Evolutionary conservation across 192 early-diverging fungal genomes (phyloP).

Genomic region (Phlyctochytrium arcticum): DNA sequence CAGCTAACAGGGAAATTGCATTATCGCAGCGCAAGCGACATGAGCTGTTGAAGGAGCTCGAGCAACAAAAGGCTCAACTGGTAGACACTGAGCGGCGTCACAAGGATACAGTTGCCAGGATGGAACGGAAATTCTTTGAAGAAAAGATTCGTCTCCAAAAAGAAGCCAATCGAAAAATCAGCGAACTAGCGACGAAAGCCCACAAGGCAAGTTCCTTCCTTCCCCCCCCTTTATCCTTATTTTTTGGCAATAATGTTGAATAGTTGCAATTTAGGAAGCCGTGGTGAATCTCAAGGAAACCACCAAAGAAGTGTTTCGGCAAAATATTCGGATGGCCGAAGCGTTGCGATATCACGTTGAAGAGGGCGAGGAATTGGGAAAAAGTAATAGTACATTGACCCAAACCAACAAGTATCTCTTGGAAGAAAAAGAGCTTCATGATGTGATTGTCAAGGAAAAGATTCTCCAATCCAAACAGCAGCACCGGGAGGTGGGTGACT

Average conservation of each 20-base stretch:
- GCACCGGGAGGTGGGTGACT: slow-evolving; percentile 37
- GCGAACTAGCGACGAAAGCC: slow-evolving; percentile 58
- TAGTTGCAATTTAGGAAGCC: slow-evolving; percentile 49
- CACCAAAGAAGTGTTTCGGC: slow-evolving; percentile 60
- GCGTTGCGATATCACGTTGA: slow-evolving; percentile 54
- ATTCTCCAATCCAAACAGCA: slow-evolving; percentile 55
- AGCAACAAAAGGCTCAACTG: slow-evolving; percentile 49
- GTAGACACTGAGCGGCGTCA: slow-evolving; percentile 54
- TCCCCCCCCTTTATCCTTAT: too few relatives aligned
- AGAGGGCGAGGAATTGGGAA: slow-evolving; percentile 52
- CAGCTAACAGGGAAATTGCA: too few relatives aligned
- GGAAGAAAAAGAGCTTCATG: slow-evolving; percentile 60
- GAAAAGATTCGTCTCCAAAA: slow-evolving; percentile 64
- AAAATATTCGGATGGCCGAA: slow-evolving; percentile 58
- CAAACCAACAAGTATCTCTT: slow-evolving; percentile 37
- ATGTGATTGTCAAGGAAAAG: slow-evolving; percentile 62
- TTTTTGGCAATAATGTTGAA: too few relatives aligned
- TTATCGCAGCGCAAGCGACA: slow-evolving; percentile 56
- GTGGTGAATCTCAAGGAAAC: slow-evolving; percentile 54
- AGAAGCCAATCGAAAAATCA: slow-evolving; percentile 58
- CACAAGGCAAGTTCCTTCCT: slow-evolving; percentile 48
- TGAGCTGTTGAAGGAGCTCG: slow-evolving; percentile 56
- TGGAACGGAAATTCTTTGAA: slow-evolving; percentile 67
- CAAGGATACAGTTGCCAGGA: slow-evolving; percentile 48
- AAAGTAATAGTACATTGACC: slow-evolving; percentile 36